Conservation (phyloP, 129 eudicot species). For the Dittrichia graveolens region DNA sequence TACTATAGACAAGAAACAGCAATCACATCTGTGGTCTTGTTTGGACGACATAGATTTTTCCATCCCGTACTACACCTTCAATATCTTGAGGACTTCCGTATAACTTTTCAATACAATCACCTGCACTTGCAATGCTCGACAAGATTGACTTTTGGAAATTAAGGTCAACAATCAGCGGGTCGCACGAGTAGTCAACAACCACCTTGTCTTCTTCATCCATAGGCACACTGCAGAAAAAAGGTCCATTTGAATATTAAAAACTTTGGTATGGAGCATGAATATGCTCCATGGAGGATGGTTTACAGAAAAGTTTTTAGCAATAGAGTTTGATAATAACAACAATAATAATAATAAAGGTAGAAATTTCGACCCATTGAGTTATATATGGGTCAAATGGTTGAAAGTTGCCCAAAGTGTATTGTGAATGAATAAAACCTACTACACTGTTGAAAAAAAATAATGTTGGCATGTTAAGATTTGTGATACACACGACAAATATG, state of each 20-base stretch:
- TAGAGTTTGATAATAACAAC: neutral
- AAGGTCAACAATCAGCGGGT: constrained; percentile 62
- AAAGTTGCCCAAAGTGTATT: too few species aligned
- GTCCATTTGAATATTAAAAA: neutral
- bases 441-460: too few species aligned
- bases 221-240: constrained; percentile 69
- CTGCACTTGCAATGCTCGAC: constrained; percentile 77
- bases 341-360: neutral
- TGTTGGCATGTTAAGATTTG: too few species aligned
- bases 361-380: too few species aligned
- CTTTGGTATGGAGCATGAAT: neutral
- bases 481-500: too few species aligned
- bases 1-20: neutral
- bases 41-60: constrained; percentile 93
- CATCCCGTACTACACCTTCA: constrained; percentile 91
- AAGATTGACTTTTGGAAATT: constrained; percentile 68
- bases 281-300: neutral
- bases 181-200: constrained; percentile 83
- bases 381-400: too few species aligned
- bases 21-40: constrained; percentile 96
- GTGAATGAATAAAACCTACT: too few species aligned
- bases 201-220: constrained; percentile 97
- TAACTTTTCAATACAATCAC: constrained; percentile 82
- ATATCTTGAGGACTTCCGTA: constrained; percentile 97
- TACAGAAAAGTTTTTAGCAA: neutral